Evolutionary conservation across 768 basidiomycete species (phyloP).

Genomic region (Boletus insuetus): DNA sequence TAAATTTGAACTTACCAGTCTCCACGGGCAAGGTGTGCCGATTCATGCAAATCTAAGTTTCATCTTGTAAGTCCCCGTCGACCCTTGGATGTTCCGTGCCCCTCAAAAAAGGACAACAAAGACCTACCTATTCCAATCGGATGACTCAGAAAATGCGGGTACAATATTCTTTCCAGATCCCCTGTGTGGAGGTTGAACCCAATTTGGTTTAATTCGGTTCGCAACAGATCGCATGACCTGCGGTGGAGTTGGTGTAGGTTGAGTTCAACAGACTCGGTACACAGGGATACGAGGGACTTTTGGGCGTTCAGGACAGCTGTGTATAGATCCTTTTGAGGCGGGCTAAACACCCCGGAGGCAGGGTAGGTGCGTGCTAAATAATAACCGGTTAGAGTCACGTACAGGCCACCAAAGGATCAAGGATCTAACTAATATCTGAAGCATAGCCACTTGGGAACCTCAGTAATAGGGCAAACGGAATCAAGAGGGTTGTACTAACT

Average conservation of each 20-base stretch:
- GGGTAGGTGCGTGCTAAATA: conserved; percentile 82
- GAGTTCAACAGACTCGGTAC: conserved; percentile 53
- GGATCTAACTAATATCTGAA: conserved; percentile 80
- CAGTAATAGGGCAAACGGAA: neutral
- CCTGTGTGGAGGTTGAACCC: conserved; percentile 42
- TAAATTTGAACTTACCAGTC: conserved; percentile 42
- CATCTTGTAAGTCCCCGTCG: conserved; percentile 11
- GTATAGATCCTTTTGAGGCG: conserved; percentile 84
- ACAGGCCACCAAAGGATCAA: neutral
- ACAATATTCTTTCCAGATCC: conserved; percentile 68
- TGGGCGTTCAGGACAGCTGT: conserved; percentile 70
- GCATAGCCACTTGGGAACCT: conserved; percentile 70
- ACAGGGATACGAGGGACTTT: conserved; percentile 61
- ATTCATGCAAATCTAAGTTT: conserved; percentile 82
- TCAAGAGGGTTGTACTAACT: conserved; percentile 44
- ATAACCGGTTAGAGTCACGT: conserved; percentile 4
- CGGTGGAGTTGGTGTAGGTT: conserved; percentile 78
- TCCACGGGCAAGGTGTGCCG: conserved; percentile 55
- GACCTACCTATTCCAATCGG: conserved; percentile 82
- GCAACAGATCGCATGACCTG: conserved; percentile 62
- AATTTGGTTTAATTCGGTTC: conserved; percentile 70
- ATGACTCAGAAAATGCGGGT: conserved; percentile 92
- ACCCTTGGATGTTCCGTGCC: neutral
- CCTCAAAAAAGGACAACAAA: neutral
- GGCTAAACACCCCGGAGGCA: conserved; percentile 73